Conservation (phyloP, 2,329 filamentous ascomycete genomes). For the Sporothrix luriei region DNA sequence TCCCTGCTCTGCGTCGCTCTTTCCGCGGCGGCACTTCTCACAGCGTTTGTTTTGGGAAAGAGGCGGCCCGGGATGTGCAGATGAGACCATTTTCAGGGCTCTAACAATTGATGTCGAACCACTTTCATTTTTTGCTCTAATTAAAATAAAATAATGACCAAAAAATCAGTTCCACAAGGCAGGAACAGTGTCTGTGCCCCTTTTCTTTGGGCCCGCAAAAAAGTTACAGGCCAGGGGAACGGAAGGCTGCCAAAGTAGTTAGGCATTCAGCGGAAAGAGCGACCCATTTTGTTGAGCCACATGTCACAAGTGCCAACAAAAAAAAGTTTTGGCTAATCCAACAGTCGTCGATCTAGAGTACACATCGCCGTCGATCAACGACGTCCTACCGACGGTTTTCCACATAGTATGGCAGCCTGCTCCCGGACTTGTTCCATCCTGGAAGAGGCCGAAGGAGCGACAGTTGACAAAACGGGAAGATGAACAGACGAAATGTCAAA, state of each 20-base stretch:
- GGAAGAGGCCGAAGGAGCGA: neutral
- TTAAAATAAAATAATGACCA: neutral
- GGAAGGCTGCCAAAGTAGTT: neutral
- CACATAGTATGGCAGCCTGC: slow-evolving; percentile 19
- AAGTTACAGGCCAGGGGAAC: neutral
- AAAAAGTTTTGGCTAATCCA: slow-evolving; percentile 5
- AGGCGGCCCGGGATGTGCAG: slow-evolving; percentile 5
- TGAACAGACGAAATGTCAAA: neutral
- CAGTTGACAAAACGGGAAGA: slow-evolving; percentile 3
- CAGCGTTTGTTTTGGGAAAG: neutral
- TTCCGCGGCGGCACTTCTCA: slow-evolving; percentile 1
- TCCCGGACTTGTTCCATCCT: neutral
- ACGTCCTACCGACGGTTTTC: neutral
- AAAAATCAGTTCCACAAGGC: slow-evolving; percentile 13
- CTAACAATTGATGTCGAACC: neutral
- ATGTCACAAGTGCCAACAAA: slow-evolving; percentile 19
- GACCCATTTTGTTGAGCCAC: slow-evolving; percentile 16
- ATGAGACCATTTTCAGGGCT: slow-evolving; percentile 9
- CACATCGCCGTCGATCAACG: neutral
- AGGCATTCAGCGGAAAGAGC: slow-evolving; percentile 8
- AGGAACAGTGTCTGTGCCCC: neutral
- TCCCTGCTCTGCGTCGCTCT: slow-evolving; percentile 2
- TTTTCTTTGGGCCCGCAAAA: slow-evolving; percentile 17
- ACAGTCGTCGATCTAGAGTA: neutral
- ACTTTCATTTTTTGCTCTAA: neutral